Base-by-base conservation (phyloP, 768 basidiomycete genomes). In the Lanmaoa rubissima region DNA sequence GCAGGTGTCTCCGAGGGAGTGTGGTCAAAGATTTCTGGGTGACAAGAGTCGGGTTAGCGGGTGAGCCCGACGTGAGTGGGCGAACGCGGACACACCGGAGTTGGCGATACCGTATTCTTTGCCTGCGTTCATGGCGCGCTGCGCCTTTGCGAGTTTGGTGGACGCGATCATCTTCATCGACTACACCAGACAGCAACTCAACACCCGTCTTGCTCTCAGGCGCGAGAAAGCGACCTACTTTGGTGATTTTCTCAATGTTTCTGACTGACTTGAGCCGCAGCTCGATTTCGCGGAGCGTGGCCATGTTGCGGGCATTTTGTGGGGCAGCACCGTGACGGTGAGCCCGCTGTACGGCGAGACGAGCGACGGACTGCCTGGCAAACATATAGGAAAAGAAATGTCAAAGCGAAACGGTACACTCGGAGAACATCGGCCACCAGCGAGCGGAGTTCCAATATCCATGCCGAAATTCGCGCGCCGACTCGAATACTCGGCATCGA, bases 131-230 rank as follows among this genome's bases (percentile, higher is more conserved):
- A 98, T 95, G 59, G 94, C 93, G 64, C 87, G 83, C 80, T 96
- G 93, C 51, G 96, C 97, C 78, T 96, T 94, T 66, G 87, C 84
- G 36, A 99, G 87, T 75, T 95, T 94, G 51, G 95, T 96, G 49
- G 96, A 98, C 55, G 95, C 96, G 81, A 98, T 96, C 85, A 99
- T 95, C 83, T 97, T 96, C 93, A 97, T 96, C 48, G 94, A 93
- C 90, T 94, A 68, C 14, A 69, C 38, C 45, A 36, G 17, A 40
- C 53, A 56, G 16, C 47, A 9, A 44, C 58, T 47, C 48, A 60
- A 53, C 48, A 31, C 45, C 21, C 48, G 17, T 41, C 21, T 16
- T 34, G 1, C 13, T 10, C 42, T 44, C 19, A 31, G 21, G 34
- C 24, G 34, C 21, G 53, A 50, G 38, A 49, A 60, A 31, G 35